Percentiles rank a stretch among this genome's conserved stretches.
Evolutionary conservation across 352 stramenopile genomes (phyloP).

Genomic region (Phytophthora colocasiae): DNA sequence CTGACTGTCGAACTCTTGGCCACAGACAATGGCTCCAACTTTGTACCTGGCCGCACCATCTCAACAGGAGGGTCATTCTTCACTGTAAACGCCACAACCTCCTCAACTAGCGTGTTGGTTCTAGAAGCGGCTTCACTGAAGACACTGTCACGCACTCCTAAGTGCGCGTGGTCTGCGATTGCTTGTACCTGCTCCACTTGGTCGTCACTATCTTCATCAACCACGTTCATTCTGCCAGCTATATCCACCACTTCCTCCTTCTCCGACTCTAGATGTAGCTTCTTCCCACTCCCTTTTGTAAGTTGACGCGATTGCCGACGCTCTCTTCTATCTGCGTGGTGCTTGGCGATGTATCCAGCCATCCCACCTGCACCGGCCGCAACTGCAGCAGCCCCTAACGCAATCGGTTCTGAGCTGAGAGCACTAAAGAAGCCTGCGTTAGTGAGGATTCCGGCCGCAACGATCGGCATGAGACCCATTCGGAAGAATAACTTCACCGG

Average conservation of each 20-base stretch:
- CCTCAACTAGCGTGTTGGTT: background rate
- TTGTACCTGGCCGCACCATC: constrained; percentile 24
- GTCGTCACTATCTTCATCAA: constrained; percentile 21
- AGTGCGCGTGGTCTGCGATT: constrained; percentile 44
- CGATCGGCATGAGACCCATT: constrained; percentile 73
- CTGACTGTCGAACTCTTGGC: background rate
- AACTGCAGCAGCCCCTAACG: constrained; percentile 47
- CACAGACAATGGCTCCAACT: background rate
- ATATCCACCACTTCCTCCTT: constrained; percentile 29
- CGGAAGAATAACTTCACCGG: constrained; percentile 77
- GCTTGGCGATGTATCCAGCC: constrained; percentile 55
- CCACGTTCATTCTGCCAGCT: constrained; percentile 9
- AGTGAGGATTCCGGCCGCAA: constrained; percentile 58
- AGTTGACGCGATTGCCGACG: constrained; percentile 18
- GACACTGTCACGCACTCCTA: constrained; percentile 31
- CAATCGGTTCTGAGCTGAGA: constrained; percentile 54
- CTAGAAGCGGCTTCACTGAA: constrained; percentile 8
- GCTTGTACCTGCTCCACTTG: constrained; percentile 9
- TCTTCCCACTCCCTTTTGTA: constrained; percentile 20
- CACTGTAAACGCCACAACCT: constrained; percentile 48
- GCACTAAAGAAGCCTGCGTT: constrained; percentile 65
- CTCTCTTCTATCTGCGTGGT: constrained; percentile 23
- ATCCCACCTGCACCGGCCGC: constrained; percentile 56
- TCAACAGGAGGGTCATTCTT: constrained; percentile 52
- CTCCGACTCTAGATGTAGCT: constrained; percentile 35